Base-by-base conservation (phyloP, 2,329 filamentous ascomycete genomes). In the Verticillium albo-atrum region DNA sequence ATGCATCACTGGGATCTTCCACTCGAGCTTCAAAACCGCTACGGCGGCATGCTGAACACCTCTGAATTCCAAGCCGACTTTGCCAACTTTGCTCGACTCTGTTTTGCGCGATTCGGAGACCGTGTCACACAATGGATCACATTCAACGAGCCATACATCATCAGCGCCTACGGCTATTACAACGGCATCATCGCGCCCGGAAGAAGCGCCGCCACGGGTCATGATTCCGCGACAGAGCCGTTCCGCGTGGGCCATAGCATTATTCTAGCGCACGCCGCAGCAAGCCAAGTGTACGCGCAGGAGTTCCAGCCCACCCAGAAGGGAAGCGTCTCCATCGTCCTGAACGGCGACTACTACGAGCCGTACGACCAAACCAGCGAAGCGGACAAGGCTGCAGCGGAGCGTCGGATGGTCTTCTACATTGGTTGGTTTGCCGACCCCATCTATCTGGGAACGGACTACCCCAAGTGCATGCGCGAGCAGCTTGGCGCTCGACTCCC, bases 1-100 rank as follows among this genome's bases (percentile, higher is more conserved):
- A 79, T 96, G n/a, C 91, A 89, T 74, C 92, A 96, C 75, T 96
- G 92, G 91, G 92, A 96, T 76, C 81, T 95, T 10, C 92, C 92
- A 3, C 86, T 92, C 67, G 88, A 78, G 61, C 80, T 96, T 23
- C 84, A 96, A 68, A 86, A 89, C 78, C 86, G 90, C 61, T 96
- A 96, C 72, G 89, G 89, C 27, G 92, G 92, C 23, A 82, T 92
- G 58, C 77, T 95, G 66, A 91, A 92, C 80, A 89, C 89, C 71
- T 80, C 87, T 50, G 91, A 96, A 76, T 96, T 95, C 73, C 86
- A 90, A 3, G 83, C 88, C 60, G 92, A 96, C 76, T 96, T 87
- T 71, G 88, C 89, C 66, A 78, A 89, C 75, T 96, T 93, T 70
- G 89, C 91, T 10, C 86, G 88, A 62, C 79, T 91, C 53, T 80